phyloP scores from a whole-genome alignment of 116 monocot genomes.

The Thalassia testudinum region DNA sequence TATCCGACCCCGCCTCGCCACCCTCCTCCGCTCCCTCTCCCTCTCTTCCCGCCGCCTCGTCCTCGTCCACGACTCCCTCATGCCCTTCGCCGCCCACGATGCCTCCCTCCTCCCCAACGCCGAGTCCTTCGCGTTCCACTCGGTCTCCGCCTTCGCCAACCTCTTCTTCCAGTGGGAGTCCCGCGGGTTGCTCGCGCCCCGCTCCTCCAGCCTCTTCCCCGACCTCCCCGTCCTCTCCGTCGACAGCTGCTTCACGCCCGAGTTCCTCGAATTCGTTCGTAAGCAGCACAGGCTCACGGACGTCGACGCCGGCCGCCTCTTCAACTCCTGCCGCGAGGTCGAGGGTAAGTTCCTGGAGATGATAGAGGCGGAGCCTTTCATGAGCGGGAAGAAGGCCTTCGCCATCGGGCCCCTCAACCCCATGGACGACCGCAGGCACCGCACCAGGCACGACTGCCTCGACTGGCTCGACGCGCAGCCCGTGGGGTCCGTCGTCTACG shows the following conservation, averaged over 20 bases:
- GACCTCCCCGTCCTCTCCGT: conserved; percentile 3
- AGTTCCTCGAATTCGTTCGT: conserved; percentile 17
- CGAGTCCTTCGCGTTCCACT: conserved; percentile 37
- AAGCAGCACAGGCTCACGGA: conserved; percentile 3
- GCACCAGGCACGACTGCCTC: conserved; percentile 11
- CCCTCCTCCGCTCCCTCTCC: conserved; percentile 29
- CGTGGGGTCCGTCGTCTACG: conserved; percentile 34
- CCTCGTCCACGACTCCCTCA: conserved; percentile 36
- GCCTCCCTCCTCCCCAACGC: conserved; percentile 19
- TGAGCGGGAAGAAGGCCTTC: conserved; percentile 22
- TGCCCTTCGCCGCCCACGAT: conserved; percentile 28
- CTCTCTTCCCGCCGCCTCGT: conserved; percentile 23
- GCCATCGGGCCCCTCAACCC: conserved; percentile 45
- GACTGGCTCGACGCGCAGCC: conserved; percentile 50
- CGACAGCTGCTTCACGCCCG: conserved; percentile 24
- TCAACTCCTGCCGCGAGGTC: conserved; percentile 35
- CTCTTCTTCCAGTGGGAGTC: conserved; percentile 12
- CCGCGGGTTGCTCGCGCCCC: background rate
- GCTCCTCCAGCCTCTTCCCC: background rate
- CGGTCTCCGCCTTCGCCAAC: conserved; percentile 26
- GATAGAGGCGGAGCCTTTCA: conserved; percentile 8
- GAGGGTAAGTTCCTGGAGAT: conserved; percentile 33
- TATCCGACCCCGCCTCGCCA: conserved; percentile 11
- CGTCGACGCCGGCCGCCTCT: conserved; percentile 10
- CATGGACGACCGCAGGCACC: background rate